These are phyloP conservation scores for Nigrospora sphaerica DNA, from an alignment of 2,329 filamentous ascomycete species.

Conservation along the genomic window DNA sequence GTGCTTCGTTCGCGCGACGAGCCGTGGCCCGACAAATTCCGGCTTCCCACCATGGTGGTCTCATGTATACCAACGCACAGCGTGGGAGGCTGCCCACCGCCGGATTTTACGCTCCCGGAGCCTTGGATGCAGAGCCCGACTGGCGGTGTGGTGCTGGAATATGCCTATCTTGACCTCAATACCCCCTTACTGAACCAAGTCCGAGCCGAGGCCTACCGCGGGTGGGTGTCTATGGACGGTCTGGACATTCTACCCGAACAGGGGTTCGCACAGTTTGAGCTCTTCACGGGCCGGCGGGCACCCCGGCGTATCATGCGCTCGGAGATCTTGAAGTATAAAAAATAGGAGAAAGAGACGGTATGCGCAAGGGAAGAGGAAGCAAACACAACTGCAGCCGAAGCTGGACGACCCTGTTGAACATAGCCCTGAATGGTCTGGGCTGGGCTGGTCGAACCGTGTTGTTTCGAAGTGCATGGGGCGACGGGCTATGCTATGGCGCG, in stretches of 20 bases:
- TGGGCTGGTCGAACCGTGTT: too few species aligned
- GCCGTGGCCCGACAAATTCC: conserved; percentile 57
- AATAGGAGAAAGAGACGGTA: too few species aligned
- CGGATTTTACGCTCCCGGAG: conserved; percentile 62
- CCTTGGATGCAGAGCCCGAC: conserved; percentile 67
- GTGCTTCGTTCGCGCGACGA: conserved; percentile 53
- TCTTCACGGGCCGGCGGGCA: conserved; percentile 67
- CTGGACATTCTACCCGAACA: conserved; percentile 72
- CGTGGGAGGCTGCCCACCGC: conserved; percentile 55
- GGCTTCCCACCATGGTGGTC: conserved; percentile 65
- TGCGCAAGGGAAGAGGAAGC: conserved; percentile 30
- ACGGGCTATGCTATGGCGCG: too few species aligned
- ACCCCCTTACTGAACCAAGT: conserved; percentile 67
- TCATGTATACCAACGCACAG: conserved; percentile 70
- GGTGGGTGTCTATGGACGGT: conserved; percentile 72
- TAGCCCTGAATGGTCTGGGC: conserved; percentile 20
- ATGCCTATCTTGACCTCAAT: conserved; percentile 66
- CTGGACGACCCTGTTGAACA: conserved; percentile 32
- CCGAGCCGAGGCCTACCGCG: conserved; percentile 46
- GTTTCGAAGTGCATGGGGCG: too few species aligned
- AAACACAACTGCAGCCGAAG: conserved; percentile 31
- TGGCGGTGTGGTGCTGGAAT: conserved; percentile 69
- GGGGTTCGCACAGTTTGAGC: conserved; percentile 74
- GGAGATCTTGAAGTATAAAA: conserved; percentile 47
- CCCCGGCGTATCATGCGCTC: conserved; percentile 64